These are phyloP conservation scores for Davidsoniella neocaledoniae DNA, from an alignment of 2,329 filamentous ascomycete genomes.

Conservation along the genomic window DNA sequence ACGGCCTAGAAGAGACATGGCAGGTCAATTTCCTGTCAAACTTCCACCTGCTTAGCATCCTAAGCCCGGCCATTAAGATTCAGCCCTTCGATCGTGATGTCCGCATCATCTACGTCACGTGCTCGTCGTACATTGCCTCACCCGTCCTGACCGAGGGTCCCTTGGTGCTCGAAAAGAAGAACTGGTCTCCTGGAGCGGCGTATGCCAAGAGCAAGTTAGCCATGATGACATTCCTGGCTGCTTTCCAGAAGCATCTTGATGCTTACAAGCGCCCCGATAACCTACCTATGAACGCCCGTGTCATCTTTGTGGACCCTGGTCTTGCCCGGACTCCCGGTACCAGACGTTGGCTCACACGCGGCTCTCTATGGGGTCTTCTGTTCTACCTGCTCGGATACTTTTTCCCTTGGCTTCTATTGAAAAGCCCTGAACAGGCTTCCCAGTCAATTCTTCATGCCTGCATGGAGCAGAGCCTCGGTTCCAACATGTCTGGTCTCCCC, in stretches of 20 bases:
- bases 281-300: conserved; percentile 63
- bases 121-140: conserved; percentile 71
- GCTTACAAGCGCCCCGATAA: conserved; percentile 71
- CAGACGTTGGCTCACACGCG: conserved; percentile 70
- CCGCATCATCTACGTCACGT: conserved; percentile 70
- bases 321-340: conserved; percentile 72
- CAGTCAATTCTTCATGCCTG: conserved; percentile 74
- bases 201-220: conserved; percentile 59
- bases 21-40: conserved; percentile 91
- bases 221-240: conserved; percentile 72
- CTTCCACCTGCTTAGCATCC: conserved; percentile 82
- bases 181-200: conserved; percentile 38
- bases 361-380: conserved; percentile 62
- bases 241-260: conserved; percentile 85
- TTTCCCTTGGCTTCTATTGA: conserved; percentile 74
- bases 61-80: conserved; percentile 75
- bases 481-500: conserved; percentile 30
- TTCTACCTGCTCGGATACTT: conserved; percentile 65
- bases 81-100: conserved; percentile 93
- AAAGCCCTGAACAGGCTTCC: conserved; percentile 66
- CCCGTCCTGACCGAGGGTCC: conserved; percentile 41
- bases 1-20: conserved; percentile 81
- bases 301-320: conserved; percentile 78
- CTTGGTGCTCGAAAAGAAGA: conserved; percentile 26
- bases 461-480: conserved; percentile 54